Conservation (phyloP, 2,329 filamentous ascomycete genomes). For the Cryphonectria carpinicola region DNA sequence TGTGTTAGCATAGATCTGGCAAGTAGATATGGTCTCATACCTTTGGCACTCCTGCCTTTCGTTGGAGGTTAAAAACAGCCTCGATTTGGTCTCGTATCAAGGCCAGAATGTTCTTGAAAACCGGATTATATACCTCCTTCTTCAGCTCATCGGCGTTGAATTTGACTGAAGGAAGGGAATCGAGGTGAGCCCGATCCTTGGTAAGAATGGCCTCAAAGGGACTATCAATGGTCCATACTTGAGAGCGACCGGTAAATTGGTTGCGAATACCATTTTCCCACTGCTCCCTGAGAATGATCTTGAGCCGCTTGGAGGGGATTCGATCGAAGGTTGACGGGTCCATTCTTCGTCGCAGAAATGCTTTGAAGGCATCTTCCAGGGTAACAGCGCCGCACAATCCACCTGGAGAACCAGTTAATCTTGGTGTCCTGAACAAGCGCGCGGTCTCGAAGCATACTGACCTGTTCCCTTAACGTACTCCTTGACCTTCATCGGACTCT, state of each 20-base stretch:
- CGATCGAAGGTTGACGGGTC: neutral
- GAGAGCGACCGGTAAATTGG: neutral
- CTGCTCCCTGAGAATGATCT: neutral
- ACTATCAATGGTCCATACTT: neutral
- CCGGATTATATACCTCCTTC: neutral
- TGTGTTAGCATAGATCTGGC: neutral
- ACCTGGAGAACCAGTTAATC: neutral
- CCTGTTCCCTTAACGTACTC: slow-evolving; percentile 46
- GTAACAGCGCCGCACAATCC: neutral
- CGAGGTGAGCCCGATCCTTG: neutral
- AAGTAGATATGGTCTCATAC: neutral
- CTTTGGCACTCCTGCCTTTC: neutral
- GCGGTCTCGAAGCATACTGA: slow-evolving; percentile 22
- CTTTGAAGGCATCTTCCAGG: neutral
- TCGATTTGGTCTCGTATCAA: neutral
- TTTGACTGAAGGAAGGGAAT: neutral
- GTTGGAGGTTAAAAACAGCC: neutral
- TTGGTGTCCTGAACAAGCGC: neutral
- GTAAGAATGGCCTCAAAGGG: neutral
- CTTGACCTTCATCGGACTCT: slow-evolving; percentile 36
- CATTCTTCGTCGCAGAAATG: neutral
- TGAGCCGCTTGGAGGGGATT: neutral
- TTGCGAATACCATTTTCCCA: neutral
- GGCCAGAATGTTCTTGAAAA: neutral
- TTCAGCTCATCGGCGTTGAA: neutral